These are phyloP conservation scores for Venturia carpophila DNA, from an alignment of 2,329 filamentous ascomycete species.

Conservation along the genomic window DNA sequence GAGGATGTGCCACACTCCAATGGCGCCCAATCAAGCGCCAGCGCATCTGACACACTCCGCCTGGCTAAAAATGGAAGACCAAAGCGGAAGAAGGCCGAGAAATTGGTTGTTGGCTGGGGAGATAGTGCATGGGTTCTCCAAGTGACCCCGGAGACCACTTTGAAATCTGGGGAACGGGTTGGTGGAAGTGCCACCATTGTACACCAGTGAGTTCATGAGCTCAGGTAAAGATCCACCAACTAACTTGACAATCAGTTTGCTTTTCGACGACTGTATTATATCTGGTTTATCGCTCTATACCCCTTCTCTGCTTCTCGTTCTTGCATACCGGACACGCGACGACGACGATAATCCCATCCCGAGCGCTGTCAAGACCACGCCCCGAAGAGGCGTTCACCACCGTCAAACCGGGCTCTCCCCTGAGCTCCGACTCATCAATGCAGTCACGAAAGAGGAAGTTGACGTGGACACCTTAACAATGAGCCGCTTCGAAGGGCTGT, in stretches of 20 bases:
- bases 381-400: slow-evolving; percentile 58
- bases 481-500: slow-evolving; percentile 77
- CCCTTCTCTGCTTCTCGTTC: slow-evolving; percentile 78
- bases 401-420: slow-evolving; percentile 75
- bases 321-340: slow-evolving; percentile 78
- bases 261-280: slow-evolving; percentile 89
- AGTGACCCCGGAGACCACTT: slow-evolving; percentile 67
- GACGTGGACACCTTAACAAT: slow-evolving; percentile 81
- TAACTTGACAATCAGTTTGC: slow-evolving; percentile 52
- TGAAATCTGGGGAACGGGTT: slow-evolving; percentile 56
- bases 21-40: slow-evolving; percentile 35
- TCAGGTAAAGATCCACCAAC: not conserved
- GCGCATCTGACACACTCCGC: slow-evolving; percentile 33
- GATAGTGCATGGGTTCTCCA: slow-evolving; percentile 94
- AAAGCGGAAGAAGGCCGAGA: slow-evolving; percentile 48
- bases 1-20: slow-evolving; percentile 33
- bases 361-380: slow-evolving; percentile 47
- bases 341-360: slow-evolving; percentile 53
- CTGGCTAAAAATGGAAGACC: slow-evolving; percentile 29
- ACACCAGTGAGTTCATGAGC: slow-evolving; percentile 64
- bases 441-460: slow-evolving; percentile 71
- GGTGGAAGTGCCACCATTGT: slow-evolving; percentile 81
- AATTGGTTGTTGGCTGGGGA: slow-evolving; percentile 89
- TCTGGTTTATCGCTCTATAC: slow-evolving; percentile 96
- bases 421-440: slow-evolving; percentile 83